A percentile compares a stretch with the other conserved stretches of the same genome.
Conservation (phyloP, 306 rosid species). For the Cucurbita moschata region DNA sequence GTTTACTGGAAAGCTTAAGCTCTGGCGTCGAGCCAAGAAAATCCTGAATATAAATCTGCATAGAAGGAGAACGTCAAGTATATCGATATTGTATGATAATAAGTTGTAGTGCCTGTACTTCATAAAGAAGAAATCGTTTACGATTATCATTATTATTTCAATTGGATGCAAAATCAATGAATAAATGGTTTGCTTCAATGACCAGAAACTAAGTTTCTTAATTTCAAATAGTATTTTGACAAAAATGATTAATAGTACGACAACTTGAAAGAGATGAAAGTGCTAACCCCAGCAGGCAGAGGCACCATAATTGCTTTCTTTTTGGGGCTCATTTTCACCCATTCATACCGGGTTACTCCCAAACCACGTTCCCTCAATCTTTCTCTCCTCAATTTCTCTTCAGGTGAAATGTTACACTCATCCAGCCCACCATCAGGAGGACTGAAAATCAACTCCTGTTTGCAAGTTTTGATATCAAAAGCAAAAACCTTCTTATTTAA, state of each 20-base stretch:
- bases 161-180: not conserved
- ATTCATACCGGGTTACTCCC: constrained; percentile 89
- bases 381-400: constrained; percentile 92
- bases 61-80: constrained; percentile 15
- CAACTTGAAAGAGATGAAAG: constrained; percentile 1
- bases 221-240: not conserved
- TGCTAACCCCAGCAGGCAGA: constrained; percentile 90
- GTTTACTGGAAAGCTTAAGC: constrained; percentile 55
- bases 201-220: not conserved
- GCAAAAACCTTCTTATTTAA: constrained; percentile 61
- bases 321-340: constrained; percentile 62
- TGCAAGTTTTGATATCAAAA: constrained; percentile 38
- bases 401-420: constrained; percentile 71
- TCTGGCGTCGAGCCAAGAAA: constrained; percentile 41
- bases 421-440: constrained; percentile 91
- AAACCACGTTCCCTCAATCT: constrained; percentile 88
- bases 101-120: constrained; percentile 3
- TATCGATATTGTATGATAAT: constrained; percentile 8
- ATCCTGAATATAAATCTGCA: constrained; percentile 78
- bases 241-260: not conserved
- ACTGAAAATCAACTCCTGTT: constrained; percentile 55
- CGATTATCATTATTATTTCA: not conserved
- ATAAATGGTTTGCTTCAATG: not conserved
- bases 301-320: constrained; percentile 74
- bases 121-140: not conserved